A percentile compares a stretch with the other conserved stretches of the same genome.
Evolutionary conservation across 73 alveolate species (phyloP).

Genomic region (Tetrahymena elliotti): DNA sequence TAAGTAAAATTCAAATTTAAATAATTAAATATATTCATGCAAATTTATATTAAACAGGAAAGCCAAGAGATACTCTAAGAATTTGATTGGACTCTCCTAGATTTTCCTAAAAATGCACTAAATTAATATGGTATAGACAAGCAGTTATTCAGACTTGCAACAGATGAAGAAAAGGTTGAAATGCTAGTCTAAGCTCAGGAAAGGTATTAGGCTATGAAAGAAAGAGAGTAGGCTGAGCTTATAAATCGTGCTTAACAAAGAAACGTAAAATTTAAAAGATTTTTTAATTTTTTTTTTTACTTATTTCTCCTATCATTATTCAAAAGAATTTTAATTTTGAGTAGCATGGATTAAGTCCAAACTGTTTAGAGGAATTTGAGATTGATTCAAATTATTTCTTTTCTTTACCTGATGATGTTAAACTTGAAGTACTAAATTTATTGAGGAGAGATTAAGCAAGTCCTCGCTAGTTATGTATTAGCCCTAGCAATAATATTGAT

Average conservation of each 20-base stretch:
- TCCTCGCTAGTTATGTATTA: background rate
- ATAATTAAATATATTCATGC: no score
- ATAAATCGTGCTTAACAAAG: background rate
- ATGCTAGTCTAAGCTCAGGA: background rate
- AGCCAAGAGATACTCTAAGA: background rate
- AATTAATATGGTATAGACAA: background rate
- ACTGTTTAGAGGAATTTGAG: background rate
- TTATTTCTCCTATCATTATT: background rate
- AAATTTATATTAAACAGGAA: background rate
- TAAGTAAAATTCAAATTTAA: background rate
- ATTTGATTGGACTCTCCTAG: background rate
- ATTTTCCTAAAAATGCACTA: background rate
- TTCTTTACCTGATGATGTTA: background rate
- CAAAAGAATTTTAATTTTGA: background rate
- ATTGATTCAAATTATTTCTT: background rate
- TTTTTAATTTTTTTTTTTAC: no score
- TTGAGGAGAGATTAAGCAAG: background rate
- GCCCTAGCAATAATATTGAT: background rate
- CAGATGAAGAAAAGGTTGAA: background rate
- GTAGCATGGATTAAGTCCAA: background rate
- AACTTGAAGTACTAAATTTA: background rate
- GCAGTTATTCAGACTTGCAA: background rate
- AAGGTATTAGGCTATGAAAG: background rate
- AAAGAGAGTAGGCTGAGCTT: background rate
- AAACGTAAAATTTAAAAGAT: background rate